Evolutionary conservation across 179 eudicot species (phyloP), one percentile per base, ranked within the genome.

Genomic region (Nepenthes alata): DNA sequence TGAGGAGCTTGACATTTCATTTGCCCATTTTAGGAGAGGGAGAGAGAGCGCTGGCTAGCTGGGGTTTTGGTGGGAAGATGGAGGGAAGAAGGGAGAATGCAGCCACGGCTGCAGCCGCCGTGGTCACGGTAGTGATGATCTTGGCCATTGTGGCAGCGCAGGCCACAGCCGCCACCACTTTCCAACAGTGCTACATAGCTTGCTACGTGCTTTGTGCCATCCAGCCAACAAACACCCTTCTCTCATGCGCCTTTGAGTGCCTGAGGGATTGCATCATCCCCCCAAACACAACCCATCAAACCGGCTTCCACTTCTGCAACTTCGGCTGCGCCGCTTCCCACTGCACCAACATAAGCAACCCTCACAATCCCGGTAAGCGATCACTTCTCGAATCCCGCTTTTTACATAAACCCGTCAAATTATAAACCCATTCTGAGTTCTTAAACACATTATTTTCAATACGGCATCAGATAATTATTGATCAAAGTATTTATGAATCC

Each of bases 301-400:
- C 67, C 37, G 25, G 25, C 25, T 74, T 71, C 51, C 71, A 78
- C 8, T 78, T 74, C 67, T 78, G 81, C 62, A 74, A 71, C 37
- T 72, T 78, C 55, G 81, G 81, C 13, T 78, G 81, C 48, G 81
- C 81, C 59, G 61, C 81, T 60, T 11, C 78, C 7, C 81, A 65
- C 15, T 78, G 81, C 58, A 71, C 76, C 71, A 65, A 62, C 38
- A 71, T 78, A 53, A 78, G 81, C 57, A 71, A 71, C 56, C 64
- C 5, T 4, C 49, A 60, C 11, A 66, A 71, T 49, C 81, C 78
- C 12, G 69, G 81, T 77, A 67, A 36, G 67, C 6, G 0, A 25
- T 25, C 25, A 0, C 25, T 25, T 25, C 1, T 0, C 25, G 1
- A 0, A 25, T 25, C 25, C 1, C 25, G 1, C 1, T 25, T 0